phyloP scores from a whole-genome alignment of 2,329 filamentous ascomycete species.

The Amesomyces nigricolor region DNA sequence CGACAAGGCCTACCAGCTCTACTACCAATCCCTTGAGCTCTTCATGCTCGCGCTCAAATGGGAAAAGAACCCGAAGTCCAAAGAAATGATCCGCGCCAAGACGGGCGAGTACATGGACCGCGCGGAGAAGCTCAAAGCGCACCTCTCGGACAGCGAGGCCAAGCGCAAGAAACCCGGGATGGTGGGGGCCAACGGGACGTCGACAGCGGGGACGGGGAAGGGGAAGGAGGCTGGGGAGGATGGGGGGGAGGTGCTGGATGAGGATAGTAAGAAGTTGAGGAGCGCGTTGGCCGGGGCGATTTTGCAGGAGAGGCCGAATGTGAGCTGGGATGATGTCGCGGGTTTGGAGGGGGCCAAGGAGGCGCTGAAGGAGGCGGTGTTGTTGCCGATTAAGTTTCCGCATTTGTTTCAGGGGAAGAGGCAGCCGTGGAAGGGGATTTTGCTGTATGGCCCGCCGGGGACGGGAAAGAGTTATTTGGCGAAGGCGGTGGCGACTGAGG shows the following conservation, averaged over 20 bases:
- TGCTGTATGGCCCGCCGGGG: conserved; percentile 91
- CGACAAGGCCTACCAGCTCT: conserved; percentile 91
- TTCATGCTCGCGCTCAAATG: conserved; percentile 99
- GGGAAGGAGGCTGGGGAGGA: conserved; percentile 48
- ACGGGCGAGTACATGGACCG: conserved; percentile 97
- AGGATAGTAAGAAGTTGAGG: conserved; percentile 91
- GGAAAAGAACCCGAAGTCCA: conserved; percentile 97
- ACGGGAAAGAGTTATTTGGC: conserved; percentile 97
- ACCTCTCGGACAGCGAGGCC: conserved; percentile 68
- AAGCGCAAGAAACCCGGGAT: conserved; percentile 66
- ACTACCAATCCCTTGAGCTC: conserved; percentile 92
- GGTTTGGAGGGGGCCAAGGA: conserved; percentile 93
- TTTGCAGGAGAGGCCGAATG: conserved; percentile 88
- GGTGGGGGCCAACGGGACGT: conserved; percentile 66
- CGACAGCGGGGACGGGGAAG: conserved; percentile 56
- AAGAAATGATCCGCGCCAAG: conserved; percentile 95
- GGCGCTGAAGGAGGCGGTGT: conserved; percentile 93
- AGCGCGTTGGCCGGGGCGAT: conserved; percentile 89
- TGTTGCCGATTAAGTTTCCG: conserved; percentile 96
- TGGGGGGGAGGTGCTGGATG: conserved; percentile 62
- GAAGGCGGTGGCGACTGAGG: conserved; percentile 95
- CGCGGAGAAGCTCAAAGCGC: conserved; percentile 93
- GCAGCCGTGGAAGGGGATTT: conserved; percentile 96
- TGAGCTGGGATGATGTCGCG: conserved; percentile 97
- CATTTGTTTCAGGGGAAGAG: conserved; percentile 93